These are phyloP conservation scores for Chaetomium tenue DNA, from an alignment of 495 filamentous ascomycete species.

Conservation along the genomic window DNA sequence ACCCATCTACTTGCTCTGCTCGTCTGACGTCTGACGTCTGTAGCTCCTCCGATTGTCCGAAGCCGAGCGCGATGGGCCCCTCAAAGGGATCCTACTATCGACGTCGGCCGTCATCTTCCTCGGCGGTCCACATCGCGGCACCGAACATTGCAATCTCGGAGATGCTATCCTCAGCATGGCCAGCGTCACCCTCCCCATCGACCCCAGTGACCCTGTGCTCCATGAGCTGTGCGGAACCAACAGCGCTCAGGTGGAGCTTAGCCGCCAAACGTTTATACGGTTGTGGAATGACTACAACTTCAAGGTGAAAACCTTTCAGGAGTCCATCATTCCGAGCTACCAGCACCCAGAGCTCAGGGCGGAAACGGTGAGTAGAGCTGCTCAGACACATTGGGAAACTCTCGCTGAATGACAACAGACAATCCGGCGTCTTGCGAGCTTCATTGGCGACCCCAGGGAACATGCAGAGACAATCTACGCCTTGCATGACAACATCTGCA, in stretches of 20 bases:
- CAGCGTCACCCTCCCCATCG: conserved; percentile 26
- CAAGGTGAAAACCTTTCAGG: conserved; percentile 42
- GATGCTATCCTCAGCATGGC: conserved; percentile 41
- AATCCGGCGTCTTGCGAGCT: conserved; percentile 34
- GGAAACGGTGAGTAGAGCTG: conserved; percentile 24
- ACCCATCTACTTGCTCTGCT: background rate
- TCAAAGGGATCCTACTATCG: conserved; percentile 34
- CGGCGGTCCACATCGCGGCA: conserved; percentile 38
- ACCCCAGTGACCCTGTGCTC: conserved; percentile 31
- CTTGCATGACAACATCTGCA: conserved; percentile 35
- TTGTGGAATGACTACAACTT: conserved; percentile 41
- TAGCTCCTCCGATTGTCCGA: conserved; percentile 38
- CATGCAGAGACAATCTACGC: conserved; percentile 34
- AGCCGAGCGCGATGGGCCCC: conserved; percentile 28
- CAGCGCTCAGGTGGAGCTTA: conserved; percentile 28
- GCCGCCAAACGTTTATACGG: conserved; percentile 32
- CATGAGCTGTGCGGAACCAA: conserved; percentile 36
- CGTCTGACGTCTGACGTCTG: conserved; percentile 20
- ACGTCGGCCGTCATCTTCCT: conserved; percentile 38
- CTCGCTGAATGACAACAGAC: conserved; percentile 22
- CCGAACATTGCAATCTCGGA: conserved; percentile 29
- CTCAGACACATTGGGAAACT: background rate
- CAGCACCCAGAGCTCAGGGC: conserved; percentile 23
- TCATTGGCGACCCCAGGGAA: conserved; percentile 37
- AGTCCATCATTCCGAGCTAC: conserved; percentile 29